These are phyloP conservation scores for Peribolospora kevripleyi DNA, from an alignment of 768 basidiomycete genomes.

Conservation along the genomic window DNA sequence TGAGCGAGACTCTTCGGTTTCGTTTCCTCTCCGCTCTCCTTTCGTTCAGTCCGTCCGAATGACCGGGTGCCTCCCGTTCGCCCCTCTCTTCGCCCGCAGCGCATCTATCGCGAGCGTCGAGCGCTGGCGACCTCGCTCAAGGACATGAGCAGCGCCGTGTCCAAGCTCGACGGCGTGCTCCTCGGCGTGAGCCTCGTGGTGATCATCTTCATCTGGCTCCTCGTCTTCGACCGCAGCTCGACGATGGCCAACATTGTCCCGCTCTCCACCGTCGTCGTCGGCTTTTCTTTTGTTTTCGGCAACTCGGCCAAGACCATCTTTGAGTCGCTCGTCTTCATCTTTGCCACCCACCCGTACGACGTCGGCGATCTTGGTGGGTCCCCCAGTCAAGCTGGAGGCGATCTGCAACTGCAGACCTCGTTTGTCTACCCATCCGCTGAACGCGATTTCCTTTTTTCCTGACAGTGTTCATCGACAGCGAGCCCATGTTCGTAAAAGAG, in stretches of 20 bases:
- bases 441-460: not conserved
- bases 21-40: not conserved
- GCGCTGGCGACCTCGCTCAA: conserved; percentile 44
- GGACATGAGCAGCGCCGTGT: conserved; percentile 40
- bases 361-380: conserved; percentile 32
- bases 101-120: conserved; percentile 56
- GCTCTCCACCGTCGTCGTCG: conserved; percentile 52
- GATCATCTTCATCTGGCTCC: conserved; percentile 42
- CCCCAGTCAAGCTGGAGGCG: too few species aligned
- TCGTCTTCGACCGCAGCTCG: conserved; percentile 45
- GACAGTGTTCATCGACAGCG: conserved; percentile 52
- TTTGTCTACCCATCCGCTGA: not conserved
- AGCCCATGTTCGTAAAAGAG: conserved; percentile 37
- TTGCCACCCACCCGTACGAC: conserved; percentile 65
- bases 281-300: conserved; percentile 66
- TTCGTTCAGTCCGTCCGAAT: not conserved
- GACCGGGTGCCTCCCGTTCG: not conserved
- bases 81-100: conserved; percentile 4
- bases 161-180: conserved; percentile 53
- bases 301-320: conserved; percentile 56
- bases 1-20: not conserved
- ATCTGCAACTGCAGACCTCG: too few species aligned
- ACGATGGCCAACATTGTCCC: conserved; percentile 51
- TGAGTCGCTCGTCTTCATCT: conserved; percentile 62
- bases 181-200: conserved; percentile 32